Percentiles rank a stretch among this genome's conserved stretches.
phyloP scores from a whole-genome alignment of 2,329 filamentous ascomycete genomes.

The Penicillium sp. region DNA sequence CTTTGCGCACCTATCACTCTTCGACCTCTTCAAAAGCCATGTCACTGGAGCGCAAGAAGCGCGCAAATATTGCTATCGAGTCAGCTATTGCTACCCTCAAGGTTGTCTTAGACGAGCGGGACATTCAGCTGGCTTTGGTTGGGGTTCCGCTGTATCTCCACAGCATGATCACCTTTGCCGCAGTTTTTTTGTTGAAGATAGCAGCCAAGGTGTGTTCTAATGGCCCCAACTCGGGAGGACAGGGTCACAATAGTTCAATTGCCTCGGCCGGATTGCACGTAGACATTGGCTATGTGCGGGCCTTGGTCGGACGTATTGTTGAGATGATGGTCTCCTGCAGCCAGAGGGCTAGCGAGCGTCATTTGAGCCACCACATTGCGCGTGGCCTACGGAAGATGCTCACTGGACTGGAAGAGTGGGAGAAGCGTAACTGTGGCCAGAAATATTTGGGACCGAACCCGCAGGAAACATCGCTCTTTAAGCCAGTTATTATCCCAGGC shows the following conservation, averaged over 20 bases:
- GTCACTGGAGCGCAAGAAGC: slow-evolving; percentile 47
- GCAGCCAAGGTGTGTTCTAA: slow-evolving; percentile 41
- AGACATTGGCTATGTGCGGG: slow-evolving; percentile 38
- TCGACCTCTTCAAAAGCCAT: slow-evolving; percentile 39
- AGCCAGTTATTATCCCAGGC: slow-evolving; percentile 38
- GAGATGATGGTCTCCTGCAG: slow-evolving; percentile 42
- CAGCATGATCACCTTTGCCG: slow-evolving; percentile 51
- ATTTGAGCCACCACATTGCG: slow-evolving; percentile 42
- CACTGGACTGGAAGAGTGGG: slow-evolving; percentile 41
- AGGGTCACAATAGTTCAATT: slow-evolving; percentile 40
- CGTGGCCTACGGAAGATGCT: slow-evolving; percentile 42
- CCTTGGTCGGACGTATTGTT: slow-evolving; percentile 34
- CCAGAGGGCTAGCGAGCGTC: slow-evolving; percentile 41
- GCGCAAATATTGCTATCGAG: slow-evolving; percentile 46
- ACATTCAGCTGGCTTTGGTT: slow-evolving; percentile 44
- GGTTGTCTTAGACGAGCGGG: slow-evolving; percentile 45
- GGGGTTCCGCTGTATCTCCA: slow-evolving; percentile 49
- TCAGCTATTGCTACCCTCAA: slow-evolving; percentile 45
- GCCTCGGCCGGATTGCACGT: slow-evolving; percentile 37
- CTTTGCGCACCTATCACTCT: slow-evolving; percentile 48
- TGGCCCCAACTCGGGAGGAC: slow-evolving; percentile 31
- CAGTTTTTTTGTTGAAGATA: slow-evolving; percentile 49
- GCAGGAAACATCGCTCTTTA: slow-evolving; percentile 36
- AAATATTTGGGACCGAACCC: slow-evolving; percentile 22
- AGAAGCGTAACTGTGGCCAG: slow-evolving; percentile 31